Base-by-base conservation (phyloP, 1,284 basidiomycete genomes). In the Melampsora americana region DNA sequence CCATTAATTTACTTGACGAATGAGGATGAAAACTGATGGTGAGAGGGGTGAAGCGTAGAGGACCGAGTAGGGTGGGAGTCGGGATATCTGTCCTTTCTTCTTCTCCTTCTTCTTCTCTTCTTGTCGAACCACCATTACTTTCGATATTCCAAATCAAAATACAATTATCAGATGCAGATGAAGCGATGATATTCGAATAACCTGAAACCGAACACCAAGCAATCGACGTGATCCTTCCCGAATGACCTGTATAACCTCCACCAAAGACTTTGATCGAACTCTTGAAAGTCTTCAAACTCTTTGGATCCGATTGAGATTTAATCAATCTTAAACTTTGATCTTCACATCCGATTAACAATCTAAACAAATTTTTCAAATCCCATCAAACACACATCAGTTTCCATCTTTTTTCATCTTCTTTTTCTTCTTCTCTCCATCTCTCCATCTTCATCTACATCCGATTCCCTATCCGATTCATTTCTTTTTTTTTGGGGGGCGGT, bases 191-290 rank as follows among this genome's bases (percentile, higher is more conserved):
- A 44, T 74, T 59, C 12, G 64, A 50, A 35, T 74, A 74, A n/a
- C 72, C 72, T 11, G 72, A 64, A 20, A 67, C 65, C 7, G 72
- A 56, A 48, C 72, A 74, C 72, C 72, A 74, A 12, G 72, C 72
- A 7, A 74, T 5, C 3, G 72, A 66, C 5, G 72, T 74, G 35
- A 74, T 74, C 12, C 65, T 64, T 20, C 65, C 72, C 20, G 65
- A 59, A 61, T 74, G 72, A 18, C 65, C 72, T 23, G 72, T 60
- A 64, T 73, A n/a, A 28, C 70, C 50, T 42, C 56, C 61, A 32
- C 70, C 70, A 59, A 67, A 74, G 35, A 26, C 28, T 42, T 67
- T 46, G 28, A 60, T 48, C 4, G 42, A 30, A 35, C 1, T 35
- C 30, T 50, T 66, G 26, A 42, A 12, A 18, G 65, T 16, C 0